Base-by-base conservation (phyloP, 2,329 filamentous ascomycete genomes). In the Nakataea oryzae region DNA sequence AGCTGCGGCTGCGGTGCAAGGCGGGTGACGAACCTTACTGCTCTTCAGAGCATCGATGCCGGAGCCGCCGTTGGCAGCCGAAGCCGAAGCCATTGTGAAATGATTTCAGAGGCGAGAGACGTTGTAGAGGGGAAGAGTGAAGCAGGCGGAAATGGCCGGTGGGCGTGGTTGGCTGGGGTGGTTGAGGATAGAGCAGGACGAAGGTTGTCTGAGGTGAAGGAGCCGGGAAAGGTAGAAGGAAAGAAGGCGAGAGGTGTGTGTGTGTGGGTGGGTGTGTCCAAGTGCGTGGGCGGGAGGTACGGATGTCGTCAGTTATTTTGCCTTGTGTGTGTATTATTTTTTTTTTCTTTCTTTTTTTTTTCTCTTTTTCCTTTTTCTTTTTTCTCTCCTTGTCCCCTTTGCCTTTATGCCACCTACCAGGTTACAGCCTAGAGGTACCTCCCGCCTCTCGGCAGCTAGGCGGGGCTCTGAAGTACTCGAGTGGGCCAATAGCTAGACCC, bases 11-110 rank as follows among this genome's bases (percentile, higher is more conserved):
- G n/a, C n/a, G n/a, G n/a, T 54, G 21, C 7, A 9, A n/a, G 1
- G n/a, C 6, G 32, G 26, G 21, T n/a, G 26, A 75, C 78, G 63
- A 69, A 81, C 81, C 81, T 75, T 76, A 84, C 81, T 83, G 70
- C 72, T 75, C 73, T 81, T 82, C 69, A 81, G 74, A 66, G 73
- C 70, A 66, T 81, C 74, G 65, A 78, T 65, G 66, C 75, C 72
- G 67, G 78, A 75, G 67, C 68, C 74, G 71, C 79, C 79, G 73
- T 81, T 82, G 73, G 73, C 71, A 70, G 74, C 69, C 32, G 69
- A 69, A 63, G 74, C 72, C 67, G 74, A n/a, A 64, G 78, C 74
- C 77, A 80, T 80, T 50, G 41, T n/a, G 21, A 50, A 50, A 50
- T 50, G 41, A 50, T 50, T 50, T 9, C 41, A n/a, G 7, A 9